Evolutionary conservation across 2,329 filamentous ascomycete species (phyloP), one percentile per base, ranked within the genome.

Genomic region (Calonectria fujianensis): DNA sequence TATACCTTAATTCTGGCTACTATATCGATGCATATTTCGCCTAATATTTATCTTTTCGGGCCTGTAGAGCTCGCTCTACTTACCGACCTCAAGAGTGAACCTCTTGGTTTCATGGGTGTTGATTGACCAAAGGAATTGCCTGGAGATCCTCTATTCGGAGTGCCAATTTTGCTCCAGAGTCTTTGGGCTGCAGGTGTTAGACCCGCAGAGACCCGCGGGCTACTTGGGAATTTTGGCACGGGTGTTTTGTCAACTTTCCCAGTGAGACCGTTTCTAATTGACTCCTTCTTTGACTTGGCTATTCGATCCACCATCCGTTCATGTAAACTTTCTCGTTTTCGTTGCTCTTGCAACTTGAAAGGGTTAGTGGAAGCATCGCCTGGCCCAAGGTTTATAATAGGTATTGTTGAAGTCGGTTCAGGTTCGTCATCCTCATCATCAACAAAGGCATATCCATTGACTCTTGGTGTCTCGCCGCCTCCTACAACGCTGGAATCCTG

Each of bases 381-480:
- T 13, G 90, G 87, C 1, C 92, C 90, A 10, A 94, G 86, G 69
- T 93, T 85, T 80, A 94, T 88, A 75, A 86, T 76, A n/a, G 87
- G 85, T 59, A 82, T 75, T 16, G 80, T 50, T 13, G 54, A 48
- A 10, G 69, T 31, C 7, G 70, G n/a, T 10, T 84, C 80, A 2
- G 82, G 79, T 20, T 87, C 86, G 20, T 89, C 90, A 51, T 91
- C 89, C 64, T 94, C 94, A 72, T 97, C 95, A 79, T 98, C 96
- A 45, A 99, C 96, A 85, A 98, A 98, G 0, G 95, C 91, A 83
- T 98, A 99, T 1, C 97, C 97, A 76, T 97, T 98, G 0, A 98
- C 95, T 2, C 95, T 91, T 0, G 96, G 97, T 0, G 96, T 98
- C 84, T 97, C 96, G 73, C 89, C 90, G 20, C 88, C 80, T 1